phyloP scores from a whole-genome alignment of 805 yeast species.

The Yarrowia sp. region DNA sequence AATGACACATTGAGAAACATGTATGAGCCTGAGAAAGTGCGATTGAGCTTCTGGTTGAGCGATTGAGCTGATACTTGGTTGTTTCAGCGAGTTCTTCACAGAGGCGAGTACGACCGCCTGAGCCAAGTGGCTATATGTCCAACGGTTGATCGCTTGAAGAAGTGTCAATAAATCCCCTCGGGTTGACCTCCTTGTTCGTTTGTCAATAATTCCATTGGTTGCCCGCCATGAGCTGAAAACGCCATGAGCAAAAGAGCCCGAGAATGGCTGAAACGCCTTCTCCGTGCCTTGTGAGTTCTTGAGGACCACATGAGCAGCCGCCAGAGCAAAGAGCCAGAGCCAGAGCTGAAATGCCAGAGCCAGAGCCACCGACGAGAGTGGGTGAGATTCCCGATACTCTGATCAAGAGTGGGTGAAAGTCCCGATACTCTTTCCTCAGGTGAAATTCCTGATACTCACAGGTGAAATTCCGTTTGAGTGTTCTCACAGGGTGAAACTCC shows the following conservation, averaged over 20 bases:
- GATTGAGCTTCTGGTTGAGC: not conserved
- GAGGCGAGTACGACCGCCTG: slow-evolving; percentile 1
- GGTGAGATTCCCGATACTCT: too few species aligned
- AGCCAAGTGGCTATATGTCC: not conserved
- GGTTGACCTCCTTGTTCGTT: slow-evolving; percentile 3
- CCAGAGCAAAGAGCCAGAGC: not conserved
- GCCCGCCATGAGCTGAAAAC: slow-evolving; percentile 3
- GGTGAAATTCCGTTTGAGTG: too few species aligned
- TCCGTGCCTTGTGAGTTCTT: slow-evolving; percentile 7
- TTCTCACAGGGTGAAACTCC: too few species aligned
- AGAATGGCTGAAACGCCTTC: not conserved
- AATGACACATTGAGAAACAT: too few species aligned
- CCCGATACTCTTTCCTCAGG: too few species aligned
- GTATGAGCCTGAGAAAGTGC: not conserved
- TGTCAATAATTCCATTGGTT: not conserved
- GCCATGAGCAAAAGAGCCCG: not conserved
- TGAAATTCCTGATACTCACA: too few species aligned
- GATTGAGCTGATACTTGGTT: not conserved
- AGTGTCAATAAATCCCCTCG: slow-evolving; percentile 5
- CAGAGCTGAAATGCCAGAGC: too few species aligned
- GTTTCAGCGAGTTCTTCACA: not conserved
- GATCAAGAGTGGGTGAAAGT: too few species aligned
- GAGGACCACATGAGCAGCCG: slow-evolving; percentile 3
- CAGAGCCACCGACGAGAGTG: too few species aligned
- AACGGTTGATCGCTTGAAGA: slow-evolving; percentile 2